Base-by-base conservation (phyloP, 306 rosid species). In the Medicago lupulina region DNA sequence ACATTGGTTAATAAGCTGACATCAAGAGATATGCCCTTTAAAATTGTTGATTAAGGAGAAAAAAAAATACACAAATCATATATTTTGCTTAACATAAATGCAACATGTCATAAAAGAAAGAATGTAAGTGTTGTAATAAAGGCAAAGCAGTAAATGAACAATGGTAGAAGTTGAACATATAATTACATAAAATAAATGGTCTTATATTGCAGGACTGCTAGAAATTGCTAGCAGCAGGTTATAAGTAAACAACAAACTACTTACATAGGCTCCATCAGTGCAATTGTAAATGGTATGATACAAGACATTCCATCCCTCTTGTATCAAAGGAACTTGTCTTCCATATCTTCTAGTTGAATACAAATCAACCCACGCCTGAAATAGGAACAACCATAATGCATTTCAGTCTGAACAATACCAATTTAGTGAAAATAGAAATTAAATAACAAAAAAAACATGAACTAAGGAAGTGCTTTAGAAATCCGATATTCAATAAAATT, bases 201-300 rank as follows among this genome's bases (percentile, higher is more conserved):
- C n/a, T 72, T 59, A 62, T 71, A 36, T 67, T 64, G 61, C 39
- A 18, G 38, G 66, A 63, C 58, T 31, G 39, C 53, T 75, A 76
- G 46, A 76, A 74, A 68, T 40, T 50, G 8, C 61, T 76, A 54
- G 60, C 71, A 55, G 43, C 50, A 38, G 67, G 81, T 10, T 75
- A 25, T 25, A 59, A 74, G 57, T 71, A 61, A 67, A 67, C 78
- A 68, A 23, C 25, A 60, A 79, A 82, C 83, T 73, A 85, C 98
- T 90, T 81, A 93, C 98, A 75, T 86, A 79, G 78, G 96, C 93
- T 71, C 98, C 98, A 70, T 93, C 98, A 4, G 93, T 90, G 86
- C 98, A 93, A 73, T 93, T 91, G 87, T 91, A 93, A 79, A 91
- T 21, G 59, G 97, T 84, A 66, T 88, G 96, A 86, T 89, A 85